Evolutionary conservation across 2,329 filamentous ascomycete species (phyloP).

Genomic region (Emmonsia crescens): DNA sequence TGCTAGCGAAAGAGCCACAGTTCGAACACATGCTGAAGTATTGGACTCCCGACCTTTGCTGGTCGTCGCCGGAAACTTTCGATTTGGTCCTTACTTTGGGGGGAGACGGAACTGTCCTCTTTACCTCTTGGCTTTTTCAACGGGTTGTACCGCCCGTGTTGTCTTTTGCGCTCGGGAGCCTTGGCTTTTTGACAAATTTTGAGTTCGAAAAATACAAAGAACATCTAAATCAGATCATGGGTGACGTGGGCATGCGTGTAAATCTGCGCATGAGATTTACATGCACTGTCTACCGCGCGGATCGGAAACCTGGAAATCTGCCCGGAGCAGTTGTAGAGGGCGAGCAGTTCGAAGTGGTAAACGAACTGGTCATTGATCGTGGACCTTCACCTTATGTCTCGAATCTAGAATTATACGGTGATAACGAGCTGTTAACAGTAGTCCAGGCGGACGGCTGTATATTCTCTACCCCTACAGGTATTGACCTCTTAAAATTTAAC

Average conservation of each 20-base stretch:
- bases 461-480: constrained; percentile 85
- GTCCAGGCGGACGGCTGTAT: constrained; percentile 97
- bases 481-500: constrained; percentile 8
- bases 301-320: constrained; percentile 34
- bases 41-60: constrained; percentile 94
- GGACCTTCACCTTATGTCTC: constrained; percentile 95
- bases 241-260: constrained; percentile 88
- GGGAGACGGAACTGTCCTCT: constrained; percentile 93
- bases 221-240: constrained; percentile 82
- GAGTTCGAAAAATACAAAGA: constrained; percentile 84
- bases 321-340: constrained; percentile 64
- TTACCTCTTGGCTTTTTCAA: constrained; percentile 95
- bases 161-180: constrained; percentile 80
- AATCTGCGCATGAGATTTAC: constrained; percentile 98
- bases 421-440: constrained; percentile 87
- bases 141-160: constrained; percentile 86
- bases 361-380: constrained; percentile 96
- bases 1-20: constrained; percentile 62
- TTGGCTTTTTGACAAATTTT: constrained; percentile 95
- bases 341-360: constrained; percentile 95
- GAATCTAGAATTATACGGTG: constrained; percentile 89
- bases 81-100: constrained; percentile 88
- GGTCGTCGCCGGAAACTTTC: constrained; percentile 86
- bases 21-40: constrained; percentile 81
- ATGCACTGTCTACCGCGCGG: constrained; percentile 83